Percentiles rank a stretch among this genome's conserved stretches.
Conservation (phyloP, 352 stramenopile genomes). For the Phytopythium cucurbitacearum region DNA sequence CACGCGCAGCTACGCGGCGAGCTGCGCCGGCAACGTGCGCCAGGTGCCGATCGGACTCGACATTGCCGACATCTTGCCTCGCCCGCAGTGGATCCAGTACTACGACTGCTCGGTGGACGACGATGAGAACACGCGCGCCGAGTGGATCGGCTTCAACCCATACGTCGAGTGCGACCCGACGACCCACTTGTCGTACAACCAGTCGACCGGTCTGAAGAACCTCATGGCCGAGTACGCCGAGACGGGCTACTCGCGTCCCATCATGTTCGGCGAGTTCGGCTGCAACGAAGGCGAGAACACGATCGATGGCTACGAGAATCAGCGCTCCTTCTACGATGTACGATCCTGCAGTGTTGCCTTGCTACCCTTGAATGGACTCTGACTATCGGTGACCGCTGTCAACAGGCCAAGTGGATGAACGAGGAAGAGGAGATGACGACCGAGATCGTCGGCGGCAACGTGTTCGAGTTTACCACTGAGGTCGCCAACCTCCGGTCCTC, state of each 20-base stretch:
- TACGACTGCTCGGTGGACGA: constrained; percentile 58
- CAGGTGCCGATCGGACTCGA: constrained; percentile 70
- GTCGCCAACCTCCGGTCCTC: constrained; percentile 48
- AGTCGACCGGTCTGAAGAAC: constrained; percentile 42
- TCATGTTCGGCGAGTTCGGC: constrained; percentile 73
- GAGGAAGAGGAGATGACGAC: constrained; percentile 67
- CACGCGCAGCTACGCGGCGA: constrained; percentile 37
- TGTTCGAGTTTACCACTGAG: constrained; percentile 79
- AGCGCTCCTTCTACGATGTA: constrained; percentile 66
- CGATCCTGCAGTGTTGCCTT: not conserved
- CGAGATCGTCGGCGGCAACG: constrained; percentile 70
- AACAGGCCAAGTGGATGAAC: constrained; percentile 84
- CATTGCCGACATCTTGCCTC: constrained; percentile 61
- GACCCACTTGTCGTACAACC: constrained; percentile 33
- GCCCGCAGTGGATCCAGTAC: constrained; percentile 62
- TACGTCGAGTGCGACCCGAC: constrained; percentile 57
- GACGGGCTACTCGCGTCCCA: constrained; percentile 36
- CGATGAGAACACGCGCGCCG: constrained; percentile 39
- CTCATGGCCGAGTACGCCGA: constrained; percentile 58
- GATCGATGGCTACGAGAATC: constrained; percentile 53
- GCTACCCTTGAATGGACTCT: constrained; percentile 1
- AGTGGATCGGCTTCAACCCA: constrained; percentile 50
- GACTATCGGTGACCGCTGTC: not conserved
- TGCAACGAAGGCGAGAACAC: constrained; percentile 63
- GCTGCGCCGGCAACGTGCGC: constrained; percentile 34